Base-by-base conservation (phyloP, 352 stramenopile species). In the Pythium apleroticum region DNA sequence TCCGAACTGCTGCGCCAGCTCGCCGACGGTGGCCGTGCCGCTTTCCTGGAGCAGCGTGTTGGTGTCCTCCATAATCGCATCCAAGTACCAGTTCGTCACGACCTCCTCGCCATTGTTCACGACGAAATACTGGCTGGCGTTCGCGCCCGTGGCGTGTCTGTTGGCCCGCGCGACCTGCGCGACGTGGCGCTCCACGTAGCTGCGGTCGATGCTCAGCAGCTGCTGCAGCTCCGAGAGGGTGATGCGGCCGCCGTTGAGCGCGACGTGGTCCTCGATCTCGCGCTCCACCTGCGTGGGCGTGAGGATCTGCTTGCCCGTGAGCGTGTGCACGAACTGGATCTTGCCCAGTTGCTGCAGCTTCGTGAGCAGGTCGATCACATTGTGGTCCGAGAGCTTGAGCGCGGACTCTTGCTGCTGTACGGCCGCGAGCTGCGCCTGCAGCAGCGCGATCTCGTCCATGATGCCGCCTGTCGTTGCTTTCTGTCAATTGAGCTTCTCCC, bases 381-480 rank as follows among this genome's bases (percentile, higher is more conserved):
- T 91, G 75, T 90, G 82, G 70, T 92, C 81, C 63, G 84, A 93
- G 25, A 95, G 76, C 72, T 90, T 90, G 52, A 93, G 78, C 63
- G 77, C 81, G 48, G 75, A 75, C 59, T 89, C 81, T 60, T 93
- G 84, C 60, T 93, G 80, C 72, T 95, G 86, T 52, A 90, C 81
- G 53, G 81, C 81, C 53, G 84, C 86, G 12, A 95, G 74, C 65
- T 95, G 79, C 71, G 81, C 75, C 74, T 95, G 86, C 52, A 93
- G 70, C 67, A 88, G 68, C 60, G 79, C 79, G 72, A 95, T 91
- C 75, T 93, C 86, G 73, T 95, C 84, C 86, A 95, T 95, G 19
- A 17, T 68, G 17, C 49, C 39, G 20, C 6, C 2, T 24, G 28
- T 54, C 49, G 6, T 25, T 11, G 5, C 39, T 22, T 11, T 8